Conservation (phyloP, 345 rosid species). For the Brassica incana region DNA sequence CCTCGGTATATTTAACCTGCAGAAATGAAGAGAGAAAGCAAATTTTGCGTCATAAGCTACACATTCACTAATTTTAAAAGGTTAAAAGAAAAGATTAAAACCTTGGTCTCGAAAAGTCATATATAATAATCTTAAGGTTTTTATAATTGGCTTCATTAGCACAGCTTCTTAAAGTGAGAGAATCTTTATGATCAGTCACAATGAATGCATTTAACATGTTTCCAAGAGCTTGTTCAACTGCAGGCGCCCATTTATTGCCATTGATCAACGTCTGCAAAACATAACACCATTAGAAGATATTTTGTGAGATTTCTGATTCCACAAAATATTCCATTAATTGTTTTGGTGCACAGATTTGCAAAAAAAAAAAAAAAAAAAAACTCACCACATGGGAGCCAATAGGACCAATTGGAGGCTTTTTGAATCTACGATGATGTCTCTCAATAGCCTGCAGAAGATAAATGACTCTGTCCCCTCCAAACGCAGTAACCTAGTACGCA, state of each 20-base stretch:
- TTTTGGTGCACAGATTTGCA: constrained; percentile 4
- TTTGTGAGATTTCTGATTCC: neutral
- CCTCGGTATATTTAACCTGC: constrained; percentile 72
- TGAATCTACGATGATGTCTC: constrained; percentile 56
- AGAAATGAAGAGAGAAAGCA: constrained; percentile 27
- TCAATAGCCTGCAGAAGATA: constrained; percentile 74
- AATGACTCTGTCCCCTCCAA: constrained; percentile 88
- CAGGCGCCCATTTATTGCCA: constrained; percentile 83
- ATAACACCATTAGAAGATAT: constrained; percentile 17
- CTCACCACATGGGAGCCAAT: constrained; percentile 93
- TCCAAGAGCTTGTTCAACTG: constrained; percentile 89
- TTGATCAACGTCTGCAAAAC: constrained; percentile 62
- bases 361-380: constrained; percentile 14
- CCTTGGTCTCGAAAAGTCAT: constrained; percentile 90
- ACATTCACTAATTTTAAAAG: neutral
- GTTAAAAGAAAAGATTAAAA: constrained; percentile 26
- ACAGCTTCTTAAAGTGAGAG: constrained; percentile 64
- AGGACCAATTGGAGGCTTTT: constrained; percentile 91
- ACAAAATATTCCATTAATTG: constrained; percentile 2
- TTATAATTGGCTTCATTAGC: constrained; percentile 68
- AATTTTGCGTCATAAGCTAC: constrained; percentile 16
- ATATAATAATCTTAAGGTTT: constrained; percentile 71
- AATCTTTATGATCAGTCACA: constrained; percentile 81
- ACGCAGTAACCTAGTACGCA: constrained; percentile 76
- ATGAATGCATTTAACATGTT: constrained; percentile 88